Conservation (phyloP, 208 protist species). For the Leptomonas pyrrhocoris region DNA sequence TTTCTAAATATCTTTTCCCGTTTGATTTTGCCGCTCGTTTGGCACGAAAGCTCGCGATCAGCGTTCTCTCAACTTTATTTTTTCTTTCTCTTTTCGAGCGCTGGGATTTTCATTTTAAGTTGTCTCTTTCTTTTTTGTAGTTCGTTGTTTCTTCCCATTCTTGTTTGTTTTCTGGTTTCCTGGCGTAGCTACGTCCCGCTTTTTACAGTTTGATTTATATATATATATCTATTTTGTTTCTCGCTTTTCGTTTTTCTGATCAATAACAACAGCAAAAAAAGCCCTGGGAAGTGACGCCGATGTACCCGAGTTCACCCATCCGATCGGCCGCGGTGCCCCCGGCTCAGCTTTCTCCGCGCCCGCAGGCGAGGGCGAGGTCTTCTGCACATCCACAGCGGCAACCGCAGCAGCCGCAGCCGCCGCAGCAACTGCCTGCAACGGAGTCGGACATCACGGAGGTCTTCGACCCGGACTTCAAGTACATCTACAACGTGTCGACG, state of each 20-base stretch:
- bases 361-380: background rate
- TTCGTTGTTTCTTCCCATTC: too few species aligned
- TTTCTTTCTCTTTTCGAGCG: background rate
- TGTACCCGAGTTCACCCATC: background rate
- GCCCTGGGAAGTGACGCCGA: too few species aligned
- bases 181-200: too few species aligned
- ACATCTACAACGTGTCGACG: slow-evolving; percentile 42
- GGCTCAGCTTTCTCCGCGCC: background rate
- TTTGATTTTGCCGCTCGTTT: background rate
- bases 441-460: slow-evolving; percentile 28
- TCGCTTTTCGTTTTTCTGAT: background rate
- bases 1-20: slow-evolving; percentile 4
- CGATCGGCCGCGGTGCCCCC: background rate
- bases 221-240: background rate
- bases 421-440: background rate
- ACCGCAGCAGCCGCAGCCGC: slow-evolving; percentile 9
- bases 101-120: too few species aligned
- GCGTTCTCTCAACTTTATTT: background rate
- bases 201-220: background rate
- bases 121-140: background rate
- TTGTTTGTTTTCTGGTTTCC: slow-evolving; percentile 8
- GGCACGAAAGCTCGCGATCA: background rate
- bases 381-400: too few species aligned
- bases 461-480: slow-evolving; percentile 67
- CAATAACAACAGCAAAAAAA: background rate